Evolutionary conservation across 2,329 filamentous ascomycete genomes (phyloP), one percentile per base, ranked within the genome.

Genomic region (Ceratocystis diversiconidia): DNA sequence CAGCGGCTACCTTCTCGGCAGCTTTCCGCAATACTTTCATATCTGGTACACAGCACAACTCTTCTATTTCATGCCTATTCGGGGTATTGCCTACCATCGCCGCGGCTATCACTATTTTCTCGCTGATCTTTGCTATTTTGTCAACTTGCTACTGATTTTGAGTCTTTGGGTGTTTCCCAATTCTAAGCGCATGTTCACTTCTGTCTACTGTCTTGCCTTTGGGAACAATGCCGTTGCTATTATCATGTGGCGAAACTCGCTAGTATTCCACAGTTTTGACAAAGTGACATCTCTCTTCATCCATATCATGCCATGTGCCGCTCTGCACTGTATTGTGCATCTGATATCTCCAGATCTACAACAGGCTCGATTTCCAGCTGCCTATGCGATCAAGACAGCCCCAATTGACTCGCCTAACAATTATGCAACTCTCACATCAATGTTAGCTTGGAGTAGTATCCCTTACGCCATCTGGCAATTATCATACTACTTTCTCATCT

Each of bases 211-310:
- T 72, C 80, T 99, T 43, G 89, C 92, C 8, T 95, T 90, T 73
- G 94, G 94, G 69, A 99, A 99, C 76, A 99, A 99, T 73, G 94
- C 94, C 22, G 86, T 96, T 60, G 94, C 94, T 12, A 97, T 99
- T 74, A 91, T 94, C 73, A 94, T 99, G 92, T 99, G 94, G 94
- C 86, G 94, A 69, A 99, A 99, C 75, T 96, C 92, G 41, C 83
- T 99, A 72, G 94, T 99, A 60, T 99, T 99, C 75, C 94, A 99
- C 79, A 95, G 90, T 73, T 86, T 99, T 76, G 94, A 99, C 80
- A 99, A 99, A 76, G 91, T 97, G 68, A 95, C 92, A 12, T 94
- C 90, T 73, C 81, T 99, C n/a, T 99, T 99, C 77, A 96, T 99
- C 70, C 94, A 99, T 75, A 95, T 99, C 72, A 99, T 99, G 92